Evolutionary conservation across 495 filamentous ascomycete species (phyloP).

Genomic region (Lichina pygmaea): DNA sequence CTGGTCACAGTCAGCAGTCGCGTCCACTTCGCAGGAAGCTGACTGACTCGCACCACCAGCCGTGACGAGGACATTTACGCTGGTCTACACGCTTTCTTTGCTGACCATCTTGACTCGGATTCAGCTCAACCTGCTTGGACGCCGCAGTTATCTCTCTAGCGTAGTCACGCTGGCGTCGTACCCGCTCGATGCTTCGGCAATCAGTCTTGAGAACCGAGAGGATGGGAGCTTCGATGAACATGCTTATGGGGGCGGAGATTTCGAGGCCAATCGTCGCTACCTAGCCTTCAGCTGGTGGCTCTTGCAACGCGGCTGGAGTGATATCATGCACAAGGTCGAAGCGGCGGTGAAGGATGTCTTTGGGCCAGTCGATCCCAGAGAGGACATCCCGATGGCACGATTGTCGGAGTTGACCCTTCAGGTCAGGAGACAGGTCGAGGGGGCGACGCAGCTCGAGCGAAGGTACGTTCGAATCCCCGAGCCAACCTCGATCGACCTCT

Average conservation of each 20-base stretch:
- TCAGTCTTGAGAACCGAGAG: conserved; percentile 71
- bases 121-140: conserved; percentile 89
- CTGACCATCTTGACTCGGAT: conserved; percentile 81
- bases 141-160: conserved; percentile 79
- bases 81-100: conserved; percentile 73
- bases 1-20: too few relatives aligned
- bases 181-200: conserved; percentile 28
- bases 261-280: conserved; percentile 81
- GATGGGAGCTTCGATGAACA: conserved; percentile 45
- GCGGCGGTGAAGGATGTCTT: conserved; percentile 64
- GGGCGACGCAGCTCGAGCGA: conserved; percentile 33
- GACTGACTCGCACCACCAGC: conserved; percentile 21
- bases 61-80: conserved; percentile 67
- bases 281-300: conserved; percentile 97
- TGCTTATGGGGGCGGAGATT: conserved; percentile 55
- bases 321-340: conserved; percentile 53
- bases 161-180: conserved; percentile 68
- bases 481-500: too few relatives aligned
- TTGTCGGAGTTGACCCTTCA: conserved; percentile 54
- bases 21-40: not conserved
- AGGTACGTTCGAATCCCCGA: conserved; percentile 16
- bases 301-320: conserved; percentile 67
- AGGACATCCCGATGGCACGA: conserved; percentile 52
- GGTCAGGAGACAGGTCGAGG: conserved; percentile 65
- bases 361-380: conserved; percentile 58